phyloP scores from a whole-genome alignment of 345 rosid species.

The Eucalyptus fibrosa region DNA sequence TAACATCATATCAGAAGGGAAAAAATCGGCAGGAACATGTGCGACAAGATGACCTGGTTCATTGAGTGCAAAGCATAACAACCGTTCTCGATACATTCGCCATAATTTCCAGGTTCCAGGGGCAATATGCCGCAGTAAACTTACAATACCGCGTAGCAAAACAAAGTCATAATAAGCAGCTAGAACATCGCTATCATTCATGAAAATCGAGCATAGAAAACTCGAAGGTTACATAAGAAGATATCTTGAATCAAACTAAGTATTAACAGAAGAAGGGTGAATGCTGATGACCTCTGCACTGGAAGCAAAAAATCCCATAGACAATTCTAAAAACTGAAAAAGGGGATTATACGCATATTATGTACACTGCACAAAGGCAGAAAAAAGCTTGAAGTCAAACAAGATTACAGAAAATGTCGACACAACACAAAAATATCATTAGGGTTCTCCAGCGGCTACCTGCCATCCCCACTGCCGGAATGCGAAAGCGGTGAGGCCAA shows the following conservation, averaged over 20 bases:
- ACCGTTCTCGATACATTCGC: background rate
- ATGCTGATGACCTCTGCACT: background rate
- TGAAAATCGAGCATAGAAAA: background rate
- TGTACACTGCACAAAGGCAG: no score
- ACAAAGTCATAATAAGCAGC: background rate
- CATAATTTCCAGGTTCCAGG: background rate
- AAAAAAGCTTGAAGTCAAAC: background rate
- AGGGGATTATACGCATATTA: background rate
- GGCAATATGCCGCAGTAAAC: background rate
- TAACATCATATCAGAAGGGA: background rate
- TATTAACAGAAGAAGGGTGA: background rate
- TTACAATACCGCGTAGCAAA: background rate
- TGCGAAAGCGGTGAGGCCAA: conserved; percentile 8
- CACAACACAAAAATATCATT: background rate
- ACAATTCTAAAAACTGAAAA: background rate
- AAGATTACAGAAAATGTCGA: background rate
- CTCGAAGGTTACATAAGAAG: background rate
- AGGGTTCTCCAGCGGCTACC: background rate
- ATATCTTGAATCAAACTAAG: background rate
- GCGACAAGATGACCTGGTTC: background rate
- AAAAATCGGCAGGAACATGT: background rate
- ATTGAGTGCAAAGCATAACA: background rate
- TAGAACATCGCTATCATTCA: background rate
- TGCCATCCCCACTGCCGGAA: conserved; percentile 3
- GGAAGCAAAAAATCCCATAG: background rate